These are phyloP conservation scores for Lentinula raphanica DNA, from an alignment of 768 basidiomycete species.

Conservation along the genomic window DNA sequence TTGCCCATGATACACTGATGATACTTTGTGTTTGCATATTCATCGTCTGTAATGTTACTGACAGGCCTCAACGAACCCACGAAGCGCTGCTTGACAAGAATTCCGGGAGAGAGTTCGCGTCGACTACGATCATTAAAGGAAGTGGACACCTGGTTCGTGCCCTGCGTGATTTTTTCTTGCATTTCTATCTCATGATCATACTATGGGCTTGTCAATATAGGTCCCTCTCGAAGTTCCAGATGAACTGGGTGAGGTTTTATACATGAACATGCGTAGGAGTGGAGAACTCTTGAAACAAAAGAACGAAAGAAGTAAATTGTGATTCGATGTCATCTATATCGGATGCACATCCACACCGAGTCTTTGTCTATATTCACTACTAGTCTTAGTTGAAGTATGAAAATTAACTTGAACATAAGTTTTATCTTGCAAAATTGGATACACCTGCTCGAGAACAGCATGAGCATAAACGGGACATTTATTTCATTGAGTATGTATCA, in stretches of 20 bases:
- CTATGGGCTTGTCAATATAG: neutral
- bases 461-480: too few relatives aligned
- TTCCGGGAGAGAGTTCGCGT: constrained; percentile 31
- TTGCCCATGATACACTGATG: too few relatives aligned
- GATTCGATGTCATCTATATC: neutral
- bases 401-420: too few relatives aligned
- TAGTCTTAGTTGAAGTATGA: too few relatives aligned
- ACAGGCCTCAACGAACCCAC: constrained; percentile 33
- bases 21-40: too few relatives aligned
- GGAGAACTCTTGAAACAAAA: neutral
- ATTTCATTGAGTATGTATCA: too few relatives aligned
- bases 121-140: constrained; percentile 19
- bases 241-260: constrained; percentile 2
- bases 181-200: neutral
- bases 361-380: too few relatives aligned
- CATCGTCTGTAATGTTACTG: too few relatives aligned
- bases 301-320: neutral
- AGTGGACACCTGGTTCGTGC: constrained; percentile 25
- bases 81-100: constrained; percentile 27
- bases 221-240: constrained; percentile 6
- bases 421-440: too few relatives aligned
- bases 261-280: neutral
- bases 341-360: too few relatives aligned
- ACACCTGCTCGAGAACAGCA: too few relatives aligned
- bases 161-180: neutral